phyloP scores from a whole-genome alignment of 495 filamentous ascomycete genomes.

The Pseudevernia furfuracea region DNA sequence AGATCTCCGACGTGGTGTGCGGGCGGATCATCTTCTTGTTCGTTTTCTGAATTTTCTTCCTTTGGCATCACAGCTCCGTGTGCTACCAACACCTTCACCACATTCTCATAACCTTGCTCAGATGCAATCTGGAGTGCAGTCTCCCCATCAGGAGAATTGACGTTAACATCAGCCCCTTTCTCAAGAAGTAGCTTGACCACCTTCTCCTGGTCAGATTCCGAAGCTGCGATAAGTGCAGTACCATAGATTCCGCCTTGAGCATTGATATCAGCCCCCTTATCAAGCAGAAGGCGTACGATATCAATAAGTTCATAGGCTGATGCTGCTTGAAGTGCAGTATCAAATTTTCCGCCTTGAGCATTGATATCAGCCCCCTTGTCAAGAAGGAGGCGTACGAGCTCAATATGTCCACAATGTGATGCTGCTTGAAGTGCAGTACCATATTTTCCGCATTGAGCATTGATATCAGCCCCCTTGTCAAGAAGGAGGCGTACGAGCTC shows the following conservation, averaged over 20 bases:
- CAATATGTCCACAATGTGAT: not conserved
- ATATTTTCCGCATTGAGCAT: not conserved
- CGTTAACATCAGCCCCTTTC: conserved; percentile 23
- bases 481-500: not conserved
- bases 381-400: not conserved
- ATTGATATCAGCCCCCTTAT: no score
- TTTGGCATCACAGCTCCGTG: not conserved
- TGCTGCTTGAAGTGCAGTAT: conserved; percentile 15
- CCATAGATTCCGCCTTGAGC: conserved; percentile 4
- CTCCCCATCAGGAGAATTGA: no score
- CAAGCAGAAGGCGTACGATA: no score
- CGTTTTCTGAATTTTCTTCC: not conserved
- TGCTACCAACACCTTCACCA: not conserved
- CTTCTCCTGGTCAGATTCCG: conserved; percentile 27
- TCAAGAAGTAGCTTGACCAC: conserved; percentile 28
- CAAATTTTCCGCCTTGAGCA: not conserved
- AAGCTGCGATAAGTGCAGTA: conserved; percentile 18
- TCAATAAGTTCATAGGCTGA: conserved; percentile 13
- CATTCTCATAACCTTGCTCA: not conserved
- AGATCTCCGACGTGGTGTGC: no score
- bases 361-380: not conserved
- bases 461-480: not conserved
- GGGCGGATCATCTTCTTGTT: not conserved
- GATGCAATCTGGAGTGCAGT: not conserved
- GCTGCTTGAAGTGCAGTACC: not conserved